phyloP scores from a whole-genome alignment of 2,329 filamentous ascomycete genomes.

The Fusarium coicis region DNA sequence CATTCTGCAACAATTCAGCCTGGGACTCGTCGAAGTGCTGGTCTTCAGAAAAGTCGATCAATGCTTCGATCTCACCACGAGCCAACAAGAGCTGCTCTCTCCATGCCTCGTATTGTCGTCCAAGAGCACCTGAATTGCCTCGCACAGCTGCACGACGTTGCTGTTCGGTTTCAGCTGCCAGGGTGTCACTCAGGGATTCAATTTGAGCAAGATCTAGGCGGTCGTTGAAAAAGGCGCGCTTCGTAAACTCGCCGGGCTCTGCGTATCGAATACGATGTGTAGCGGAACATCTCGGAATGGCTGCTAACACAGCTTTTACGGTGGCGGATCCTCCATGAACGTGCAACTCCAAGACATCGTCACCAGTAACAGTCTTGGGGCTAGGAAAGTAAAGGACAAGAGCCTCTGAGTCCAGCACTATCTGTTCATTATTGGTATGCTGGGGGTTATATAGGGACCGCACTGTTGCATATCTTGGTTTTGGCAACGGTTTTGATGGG shows the following conservation, averaged over 20 bases:
- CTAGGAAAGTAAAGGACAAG: slow-evolving; percentile 84
- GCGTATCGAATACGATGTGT: slow-evolving; percentile 76
- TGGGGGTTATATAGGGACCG: slow-evolving; percentile 74
- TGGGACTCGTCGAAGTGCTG: slow-evolving; percentile 96
- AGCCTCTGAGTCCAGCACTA: slow-evolving; percentile 81
- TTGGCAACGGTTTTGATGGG: slow-evolving; percentile 56
- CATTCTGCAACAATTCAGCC: slow-evolving; percentile 74
- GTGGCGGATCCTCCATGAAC: slow-evolving; percentile 93
- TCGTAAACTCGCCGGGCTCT: slow-evolving; percentile 95
- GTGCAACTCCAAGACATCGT: slow-evolving; percentile 92
- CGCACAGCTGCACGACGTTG: slow-evolving; percentile 88
- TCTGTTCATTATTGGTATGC: slow-evolving; percentile 30
- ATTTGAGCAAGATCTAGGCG: slow-evolving; percentile 88
- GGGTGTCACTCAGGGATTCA: slow-evolving; percentile 70
- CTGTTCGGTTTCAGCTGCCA: slow-evolving; percentile 85
- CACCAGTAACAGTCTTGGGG: slow-evolving; percentile 87
- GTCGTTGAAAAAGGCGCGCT: slow-evolving; percentile 87
- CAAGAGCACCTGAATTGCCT: slow-evolving; percentile 76
- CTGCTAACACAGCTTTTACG: slow-evolving; percentile 83
- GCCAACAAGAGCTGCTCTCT: slow-evolving; percentile 79
- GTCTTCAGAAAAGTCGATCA: slow-evolving; percentile 98
- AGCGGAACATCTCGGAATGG: slow-evolving; percentile 69
- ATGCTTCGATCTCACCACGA: slow-evolving; percentile 89
- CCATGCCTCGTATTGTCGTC: slow-evolving; percentile 85
- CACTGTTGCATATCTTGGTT: slow-evolving; percentile 72